These are phyloP conservation scores for Barnettozyma populi DNA, from an alignment of 805 yeast species.

Conservation along the genomic window DNA sequence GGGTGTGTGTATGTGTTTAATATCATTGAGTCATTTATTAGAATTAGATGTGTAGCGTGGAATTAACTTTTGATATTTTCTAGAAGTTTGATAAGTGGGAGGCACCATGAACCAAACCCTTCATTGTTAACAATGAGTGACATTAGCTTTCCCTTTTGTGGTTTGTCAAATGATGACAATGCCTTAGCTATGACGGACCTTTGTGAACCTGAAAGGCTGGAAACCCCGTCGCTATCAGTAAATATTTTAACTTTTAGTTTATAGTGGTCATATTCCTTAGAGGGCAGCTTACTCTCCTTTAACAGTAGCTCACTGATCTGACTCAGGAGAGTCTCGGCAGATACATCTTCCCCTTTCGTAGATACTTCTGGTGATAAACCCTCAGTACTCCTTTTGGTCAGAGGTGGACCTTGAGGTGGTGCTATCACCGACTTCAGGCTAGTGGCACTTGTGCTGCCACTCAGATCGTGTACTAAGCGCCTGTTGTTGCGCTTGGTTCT, in stretches of 20 bases:
- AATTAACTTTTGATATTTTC: slow-evolving; percentile 25
- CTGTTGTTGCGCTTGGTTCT: neutral
- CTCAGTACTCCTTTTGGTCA: neutral
- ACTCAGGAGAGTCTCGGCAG: neutral
- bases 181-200: slow-evolving; percentile 17
- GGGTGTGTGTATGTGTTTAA: neutral
- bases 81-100: slow-evolving; percentile 55
- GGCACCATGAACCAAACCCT: slow-evolving; percentile 61
- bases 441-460: neutral
- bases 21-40: slow-evolving; percentile 1
- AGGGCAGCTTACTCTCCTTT: slow-evolving; percentile 27
- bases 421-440: neutral
- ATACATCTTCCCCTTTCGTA: neutral
- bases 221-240: slow-evolving; percentile 22
- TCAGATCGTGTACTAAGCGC: neutral
- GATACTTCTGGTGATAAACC: neutral
- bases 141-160: slow-evolving; percentile 33
- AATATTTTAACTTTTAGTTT: slow-evolving; percentile 33
- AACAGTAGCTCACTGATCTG: slow-evolving; percentile 1
- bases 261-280: slow-evolving; percentile 40
- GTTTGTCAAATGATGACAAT: slow-evolving; percentile 17
- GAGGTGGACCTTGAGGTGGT: neutral
- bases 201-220: slow-evolving; percentile 22
- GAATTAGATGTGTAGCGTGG: neutral
- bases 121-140: slow-evolving; percentile 53